Percentiles rank a stretch among this genome's conserved stretches.
Evolutionary conservation across 75 land plant genomes (phyloP).

Genomic region (Pinus taeda): DNA sequence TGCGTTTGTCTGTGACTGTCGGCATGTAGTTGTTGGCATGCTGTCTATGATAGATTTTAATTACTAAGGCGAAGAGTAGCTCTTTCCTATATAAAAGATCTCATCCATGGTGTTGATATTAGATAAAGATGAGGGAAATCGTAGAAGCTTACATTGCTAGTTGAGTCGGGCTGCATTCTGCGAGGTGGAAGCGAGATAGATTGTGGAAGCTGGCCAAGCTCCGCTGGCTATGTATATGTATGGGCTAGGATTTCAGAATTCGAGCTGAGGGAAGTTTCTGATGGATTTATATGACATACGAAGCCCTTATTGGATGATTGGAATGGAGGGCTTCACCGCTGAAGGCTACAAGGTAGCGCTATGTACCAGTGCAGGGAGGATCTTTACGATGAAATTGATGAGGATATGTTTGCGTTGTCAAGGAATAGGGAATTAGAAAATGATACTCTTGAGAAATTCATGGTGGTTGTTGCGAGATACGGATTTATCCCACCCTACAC

Average conservation of each 20-base stretch:
- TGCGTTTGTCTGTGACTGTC: no score
- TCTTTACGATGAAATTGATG: neutral
- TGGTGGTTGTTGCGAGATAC: neutral
- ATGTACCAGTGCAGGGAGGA: slow-evolving; percentile 15
- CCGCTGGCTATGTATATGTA: neutral
- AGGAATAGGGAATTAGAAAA: neutral
- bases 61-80: no score
- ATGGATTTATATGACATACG: slow-evolving; percentile 7
- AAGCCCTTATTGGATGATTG: slow-evolving; percentile 21
- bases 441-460: neutral
- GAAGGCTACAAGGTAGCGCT: slow-evolving; percentile 12
- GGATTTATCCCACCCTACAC: neutral
- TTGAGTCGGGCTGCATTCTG: no score
- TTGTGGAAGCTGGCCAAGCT: neutral
- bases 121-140: no score
- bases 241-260: slow-evolving; percentile 10
- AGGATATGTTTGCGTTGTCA: slow-evolving; percentile 12
- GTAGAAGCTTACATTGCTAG: no score
- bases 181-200: no score
- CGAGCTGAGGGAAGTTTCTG: slow-evolving; percentile 9
- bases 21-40: no score
- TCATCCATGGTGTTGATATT: no score
- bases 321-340: slow-evolving; percentile 8
- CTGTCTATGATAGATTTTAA: no score
- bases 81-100: no score